Conservation (phyloP, 2,329 filamentous ascomycete genomes). For the Colletotrichum australisinense region DNA sequence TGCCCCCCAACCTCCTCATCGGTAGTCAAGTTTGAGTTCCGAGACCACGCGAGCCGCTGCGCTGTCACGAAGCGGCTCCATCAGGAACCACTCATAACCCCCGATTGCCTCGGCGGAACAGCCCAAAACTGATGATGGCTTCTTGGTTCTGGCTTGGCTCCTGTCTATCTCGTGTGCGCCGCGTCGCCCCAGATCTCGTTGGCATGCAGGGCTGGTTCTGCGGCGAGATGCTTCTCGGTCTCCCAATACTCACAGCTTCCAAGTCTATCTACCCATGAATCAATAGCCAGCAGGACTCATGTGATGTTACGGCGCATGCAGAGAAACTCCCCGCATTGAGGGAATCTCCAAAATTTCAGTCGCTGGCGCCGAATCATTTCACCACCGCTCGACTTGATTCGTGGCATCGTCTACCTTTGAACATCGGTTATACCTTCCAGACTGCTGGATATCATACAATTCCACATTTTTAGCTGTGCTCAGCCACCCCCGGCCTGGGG, state of each 20-base stretch:
- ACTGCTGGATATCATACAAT: neutral
- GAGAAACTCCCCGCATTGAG: neutral
- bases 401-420: neutral
- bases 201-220: slow-evolving; percentile 4
- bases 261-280: neutral
- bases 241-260: neutral
- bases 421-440: slow-evolving; percentile 26
- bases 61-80: slow-evolving; percentile 29
- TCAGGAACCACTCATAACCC: slow-evolving; percentile 4
- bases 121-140: neutral
- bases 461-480: slow-evolving; percentile 24
- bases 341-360: neutral
- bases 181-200: slow-evolving; percentile 8
- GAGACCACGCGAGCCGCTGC: slow-evolving; percentile 32
- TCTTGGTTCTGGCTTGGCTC: slow-evolving; percentile 26
- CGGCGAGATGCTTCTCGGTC: neutral
- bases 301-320: neutral
- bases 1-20: slow-evolving; percentile 30
- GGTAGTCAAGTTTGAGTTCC: slow-evolving; percentile 36
- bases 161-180: slow-evolving; percentile 14
- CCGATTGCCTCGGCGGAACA: slow-evolving; percentile 4
- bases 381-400: neutral
- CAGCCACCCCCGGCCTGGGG: slow-evolving; percentile 28
- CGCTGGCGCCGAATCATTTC: neutral
- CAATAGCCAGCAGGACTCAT: neutral